Evolutionary conservation across 2,329 filamentous ascomycete species (phyloP), one percentile per base, ranked within the genome.

Genomic region (Colletotrichum camelliae): DNA sequence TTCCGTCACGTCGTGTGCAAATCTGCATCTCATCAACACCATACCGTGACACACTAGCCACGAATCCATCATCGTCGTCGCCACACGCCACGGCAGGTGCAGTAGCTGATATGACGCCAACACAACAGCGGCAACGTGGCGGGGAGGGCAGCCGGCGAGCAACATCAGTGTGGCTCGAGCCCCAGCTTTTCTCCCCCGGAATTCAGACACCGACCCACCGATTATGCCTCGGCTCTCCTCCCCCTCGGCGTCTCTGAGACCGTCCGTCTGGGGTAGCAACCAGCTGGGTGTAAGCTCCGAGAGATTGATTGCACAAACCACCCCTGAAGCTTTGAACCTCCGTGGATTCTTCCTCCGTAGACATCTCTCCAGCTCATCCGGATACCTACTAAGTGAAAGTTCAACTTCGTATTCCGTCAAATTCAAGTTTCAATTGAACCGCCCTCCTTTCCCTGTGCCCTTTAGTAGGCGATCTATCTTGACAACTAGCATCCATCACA

Each of bases 401-500:
- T 1, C 9, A 7, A 7, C 24, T 21, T 27, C 4, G 21, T 5
- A 43, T 13, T 18, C 21, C 21, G 15, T 6, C 21, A 16, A 64
- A 8, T 0, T 43, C 5, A 10, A 27, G 21, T 13, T 60, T 13
- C 66, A 68, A 37, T 68, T 27, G 55, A 68, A 57, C 4, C 29
- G 18, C n/a, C 21, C 9, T 68, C 35, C 15, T 0, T 58, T 7
- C 8, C 31, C 29, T 21, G 18, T 18, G 29, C 2, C 16, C 18
- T 21, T 2, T 24, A n/a, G 62, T 18, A 66, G 24, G 0, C 37
- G 18, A 12, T 37, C 15, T 24, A 18, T 37, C 15, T 24, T 31
- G 24, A 37, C 1, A 0, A 1, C n/a, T 1, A 52, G n/a, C 1
- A 52, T 52, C n/a, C 61, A 18, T 64, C 80, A 92, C 78, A 67